Percentiles rank a stretch among this genome's conserved stretches.
phyloP scores from a whole-genome alignment of 2,329 filamentous ascomycete species.

The Aspergillus sp. region DNA sequence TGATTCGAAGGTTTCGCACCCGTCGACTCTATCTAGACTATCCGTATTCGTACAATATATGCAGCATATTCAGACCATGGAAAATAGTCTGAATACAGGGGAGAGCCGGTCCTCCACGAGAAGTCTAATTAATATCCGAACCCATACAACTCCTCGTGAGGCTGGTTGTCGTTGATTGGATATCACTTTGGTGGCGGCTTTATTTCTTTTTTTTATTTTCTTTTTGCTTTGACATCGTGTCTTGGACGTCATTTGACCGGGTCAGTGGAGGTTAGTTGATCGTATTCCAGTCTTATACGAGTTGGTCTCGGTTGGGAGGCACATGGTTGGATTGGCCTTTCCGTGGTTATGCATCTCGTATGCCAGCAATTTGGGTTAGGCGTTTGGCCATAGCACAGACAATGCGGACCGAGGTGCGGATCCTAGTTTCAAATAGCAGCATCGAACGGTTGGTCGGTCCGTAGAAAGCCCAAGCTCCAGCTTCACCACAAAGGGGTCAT shows the following conservation, averaged over 20 bases:
- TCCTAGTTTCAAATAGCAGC: too few species aligned
- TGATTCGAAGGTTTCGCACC: too few species aligned
- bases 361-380: not conserved
- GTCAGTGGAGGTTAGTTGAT: not conserved
- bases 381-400: too few species aligned
- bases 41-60: too few species aligned
- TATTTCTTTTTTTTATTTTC: not conserved
- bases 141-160: not conserved
- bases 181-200: not conserved
- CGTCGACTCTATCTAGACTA: too few species aligned
- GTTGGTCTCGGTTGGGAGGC: not conserved
- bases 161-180: not conserved
- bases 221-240: not conserved
- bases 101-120: too few species aligned
- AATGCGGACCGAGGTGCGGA: too few species aligned
- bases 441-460: not conserved
- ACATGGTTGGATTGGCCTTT: not conserved
- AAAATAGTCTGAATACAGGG: too few species aligned
- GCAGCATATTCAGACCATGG: too few species aligned
- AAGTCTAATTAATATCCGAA: not conserved
- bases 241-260: not conserved
- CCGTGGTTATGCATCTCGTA: not conserved
- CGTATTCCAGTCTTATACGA: too few species aligned
- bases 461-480: not conserved
- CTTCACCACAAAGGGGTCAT: not conserved